A percentile compares a stretch with the other conserved stretches of the same genome.
Evolutionary conservation across 768 basidiomycete species (phyloP).

Genomic region (Rhizopogon rudus): DNA sequence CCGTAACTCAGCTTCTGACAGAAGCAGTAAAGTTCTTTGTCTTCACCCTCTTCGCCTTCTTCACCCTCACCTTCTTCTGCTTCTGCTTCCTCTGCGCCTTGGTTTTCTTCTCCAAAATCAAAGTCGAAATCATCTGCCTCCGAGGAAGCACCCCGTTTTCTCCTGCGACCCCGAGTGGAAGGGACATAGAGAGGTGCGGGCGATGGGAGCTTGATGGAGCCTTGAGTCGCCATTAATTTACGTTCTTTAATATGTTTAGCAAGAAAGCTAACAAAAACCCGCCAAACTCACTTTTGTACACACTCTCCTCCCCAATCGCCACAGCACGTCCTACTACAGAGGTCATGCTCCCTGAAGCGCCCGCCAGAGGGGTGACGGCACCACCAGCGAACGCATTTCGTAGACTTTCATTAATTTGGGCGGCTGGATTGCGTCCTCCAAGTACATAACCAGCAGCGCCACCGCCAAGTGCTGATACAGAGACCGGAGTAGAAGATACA

Average conservation of each 20-base stretch:
- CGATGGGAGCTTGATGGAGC: constrained; percentile 30
- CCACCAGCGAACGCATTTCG: constrained; percentile 29
- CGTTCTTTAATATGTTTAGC: constrained; percentile 18
- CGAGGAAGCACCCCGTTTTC: constrained; percentile 31
- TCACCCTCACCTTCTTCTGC: constrained; percentile 35
- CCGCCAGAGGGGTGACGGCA: constrained; percentile 17
- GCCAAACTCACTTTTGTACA: constrained; percentile 22
- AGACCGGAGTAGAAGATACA: constrained; percentile 16
- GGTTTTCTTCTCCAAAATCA: constrained; percentile 28
- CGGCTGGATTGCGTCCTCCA: constrained; percentile 33
- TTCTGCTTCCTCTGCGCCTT: constrained; percentile 25
- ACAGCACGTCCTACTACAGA: constrained; percentile 11
- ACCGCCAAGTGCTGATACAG: constrained; percentile 7
- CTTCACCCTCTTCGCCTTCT: constrained; percentile 48
- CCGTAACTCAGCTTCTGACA: constrained; percentile 62
- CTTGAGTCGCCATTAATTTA: constrained; percentile 22
- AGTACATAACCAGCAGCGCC: constrained; percentile 24
- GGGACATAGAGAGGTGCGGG: constrained; percentile 25
- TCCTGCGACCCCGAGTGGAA: constrained; percentile 27
- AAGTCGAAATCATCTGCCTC: constrained; percentile 30
- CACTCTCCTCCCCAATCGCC: constrained; percentile 18
- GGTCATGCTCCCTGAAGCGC: background rate
- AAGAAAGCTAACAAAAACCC: background rate
- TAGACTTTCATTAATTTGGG: constrained; percentile 35
- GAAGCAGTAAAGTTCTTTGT: constrained; percentile 57